Conservation (phyloP, 306 rosid genomes). For the Pyrus communis region DNA sequence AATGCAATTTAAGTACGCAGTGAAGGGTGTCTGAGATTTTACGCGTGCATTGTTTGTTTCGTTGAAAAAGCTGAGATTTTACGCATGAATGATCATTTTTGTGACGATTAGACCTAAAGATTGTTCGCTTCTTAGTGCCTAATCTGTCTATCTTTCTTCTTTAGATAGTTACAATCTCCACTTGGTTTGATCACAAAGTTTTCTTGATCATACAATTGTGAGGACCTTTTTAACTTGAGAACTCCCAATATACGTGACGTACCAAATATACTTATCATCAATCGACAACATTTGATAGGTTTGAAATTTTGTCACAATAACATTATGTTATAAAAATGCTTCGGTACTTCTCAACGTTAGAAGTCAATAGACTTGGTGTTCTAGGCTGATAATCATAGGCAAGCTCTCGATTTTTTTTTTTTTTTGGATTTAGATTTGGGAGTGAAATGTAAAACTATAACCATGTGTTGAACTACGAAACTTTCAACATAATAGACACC, state of each 20-base stretch:
- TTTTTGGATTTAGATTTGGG: no score
- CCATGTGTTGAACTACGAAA: no score
- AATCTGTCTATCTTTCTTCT: background rate
- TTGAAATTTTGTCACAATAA: no score
- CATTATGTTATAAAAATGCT: no score
- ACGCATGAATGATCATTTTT: background rate
- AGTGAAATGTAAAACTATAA: no score
- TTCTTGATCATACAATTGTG: conserved; percentile 16
- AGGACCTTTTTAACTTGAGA: background rate
- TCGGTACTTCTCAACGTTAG: no score
- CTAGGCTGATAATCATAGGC: no score
- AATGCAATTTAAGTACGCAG: background rate
- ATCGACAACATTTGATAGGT: no score
- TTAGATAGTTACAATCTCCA: background rate
- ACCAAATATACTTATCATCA: background rate
- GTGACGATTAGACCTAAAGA: background rate
- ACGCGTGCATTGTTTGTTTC: background rate
- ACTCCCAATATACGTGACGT: background rate
- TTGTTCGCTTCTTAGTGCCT: background rate
- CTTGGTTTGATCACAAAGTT: conserved; percentile 26
- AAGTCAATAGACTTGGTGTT: no score
- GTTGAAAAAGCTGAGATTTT: background rate
- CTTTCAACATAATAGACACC: no score
- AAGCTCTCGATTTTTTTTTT: no score
- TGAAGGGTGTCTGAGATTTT: background rate